Base-by-base conservation (phyloP, 805 yeast species). In the Naumovozyma castellii region DNA sequence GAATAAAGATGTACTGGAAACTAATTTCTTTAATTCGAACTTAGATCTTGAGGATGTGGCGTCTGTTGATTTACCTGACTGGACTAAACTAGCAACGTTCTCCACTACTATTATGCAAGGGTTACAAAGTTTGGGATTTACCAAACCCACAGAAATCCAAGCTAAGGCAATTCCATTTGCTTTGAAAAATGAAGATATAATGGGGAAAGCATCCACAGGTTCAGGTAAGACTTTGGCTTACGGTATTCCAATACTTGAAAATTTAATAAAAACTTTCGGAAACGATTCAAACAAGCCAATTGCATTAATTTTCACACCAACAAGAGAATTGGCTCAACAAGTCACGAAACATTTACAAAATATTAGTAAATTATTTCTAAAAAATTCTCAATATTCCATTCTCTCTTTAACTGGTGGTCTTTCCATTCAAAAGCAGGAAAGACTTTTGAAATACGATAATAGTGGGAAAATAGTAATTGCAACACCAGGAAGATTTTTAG, bases 151-250 rank as follows among this genome's bases (percentile, higher is more conserved):
- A 0, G 84, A 80, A 27, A 87, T 92, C 54, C 98, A 92, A 62
- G 71, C 68, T 43, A 65, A 66, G 42, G 69, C 90, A 8, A 79
- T 92, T 40, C 95, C 97, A 2, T 52, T 69, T 19, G 85, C 90
- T 2, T 43, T 85, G 12, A 67, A 69, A 20, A 94, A 88, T 4
- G 71, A 69, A 28, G 97, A 92, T 62, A 75, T 92, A 3, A 78
- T 92, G 48, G 98, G 98, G 40, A 92, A 90, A 56, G 98, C 98
- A 13, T 81, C 92, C 9, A 92, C 98, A 1, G 98, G 98, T 59
- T 84, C 95, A 1, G 98, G 98, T 70, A 92, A 92, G 58, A 92
- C 98, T 0, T 67, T 88, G 42, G 99, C 98, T 0, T 92, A 85
- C 59, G 96, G 96, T 35, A 75, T 92, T 19, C 97, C 98, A 8